Evolutionary conservation across 2,329 filamentous ascomycete species (phyloP).

Genomic region (Aureobasidium sp.): DNA sequence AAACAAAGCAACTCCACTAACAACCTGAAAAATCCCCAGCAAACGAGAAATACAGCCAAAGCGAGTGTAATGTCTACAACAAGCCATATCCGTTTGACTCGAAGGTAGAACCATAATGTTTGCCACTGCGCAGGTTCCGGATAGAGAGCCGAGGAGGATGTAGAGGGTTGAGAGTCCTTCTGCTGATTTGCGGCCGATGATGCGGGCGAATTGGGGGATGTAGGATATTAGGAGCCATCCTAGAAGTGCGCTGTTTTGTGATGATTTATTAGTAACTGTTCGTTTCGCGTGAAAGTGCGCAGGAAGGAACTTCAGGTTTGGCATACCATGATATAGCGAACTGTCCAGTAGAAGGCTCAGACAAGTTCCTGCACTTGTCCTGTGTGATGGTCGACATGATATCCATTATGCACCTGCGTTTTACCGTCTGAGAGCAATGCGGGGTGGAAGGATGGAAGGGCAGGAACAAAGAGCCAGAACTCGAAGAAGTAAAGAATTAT

Average conservation of each 20-base stretch:
- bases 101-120: slow-evolving; percentile 78
- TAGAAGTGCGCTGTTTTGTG: slow-evolving; percentile 54
- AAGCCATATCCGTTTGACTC: slow-evolving; percentile 70
- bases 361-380: slow-evolving; percentile 14
- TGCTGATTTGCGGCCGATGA: slow-evolving; percentile 72
- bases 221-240: slow-evolving; percentile 84
- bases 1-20: slow-evolving; percentile 82
- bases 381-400: neutral
- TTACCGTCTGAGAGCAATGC: neutral
- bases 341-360: slow-evolving; percentile 15
- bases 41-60: slow-evolving; percentile 76
- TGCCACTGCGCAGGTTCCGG: slow-evolving; percentile 74
- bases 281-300: neutral
- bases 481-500: neutral
- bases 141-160: slow-evolving; percentile 78
- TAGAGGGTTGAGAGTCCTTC: slow-evolving; percentile 92
- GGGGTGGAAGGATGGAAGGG: neutral
- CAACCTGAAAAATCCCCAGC: slow-evolving; percentile 81
- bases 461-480: neutral
- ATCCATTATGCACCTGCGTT: neutral
- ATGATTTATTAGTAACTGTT: slow-evolving; percentile 6
- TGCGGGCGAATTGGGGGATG: slow-evolving; percentile 82
- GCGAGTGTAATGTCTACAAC: slow-evolving; percentile 69
- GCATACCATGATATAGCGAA: slow-evolving; percentile 16
- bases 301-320: too few species aligned